Conservation (phyloP, 192 early-diverging fungal species). For the Glomus cerebriforme region DNA sequence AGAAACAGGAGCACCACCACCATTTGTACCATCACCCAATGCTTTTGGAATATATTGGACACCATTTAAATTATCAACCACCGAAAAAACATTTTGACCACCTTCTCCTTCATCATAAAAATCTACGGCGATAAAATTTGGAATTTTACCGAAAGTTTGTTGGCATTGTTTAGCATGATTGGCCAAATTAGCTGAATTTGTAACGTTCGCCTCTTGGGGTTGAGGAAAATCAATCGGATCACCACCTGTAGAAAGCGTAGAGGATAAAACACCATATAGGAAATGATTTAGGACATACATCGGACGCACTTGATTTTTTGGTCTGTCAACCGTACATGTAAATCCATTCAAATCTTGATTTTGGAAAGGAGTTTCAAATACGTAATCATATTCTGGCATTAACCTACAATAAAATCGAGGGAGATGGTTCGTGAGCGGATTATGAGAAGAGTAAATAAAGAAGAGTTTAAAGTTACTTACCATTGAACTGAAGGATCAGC, state of each 20-base stretch:
- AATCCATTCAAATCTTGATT: slow-evolving; percentile 52
- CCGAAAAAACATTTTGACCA: neutral
- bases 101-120: slow-evolving; percentile 65
- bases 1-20: neutral
- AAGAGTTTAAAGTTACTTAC: slow-evolving; percentile 40
- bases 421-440: too few relatives aligned
- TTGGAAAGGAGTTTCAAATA: slow-evolving; percentile 73
- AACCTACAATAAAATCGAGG: slow-evolving; percentile 48
- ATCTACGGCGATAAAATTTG: slow-evolving; percentile 75
- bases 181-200: slow-evolving; percentile 58
- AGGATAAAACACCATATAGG: slow-evolving; percentile 55
- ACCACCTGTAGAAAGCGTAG: slow-evolving; percentile 34
- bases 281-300: slow-evolving; percentile 81
- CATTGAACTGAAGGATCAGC: slow-evolving; percentile 63
- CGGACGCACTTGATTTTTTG: slow-evolving; percentile 42
- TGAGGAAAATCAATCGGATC: slow-evolving; percentile 52
- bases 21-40: neutral
- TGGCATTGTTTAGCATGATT: slow-evolving; percentile 59
- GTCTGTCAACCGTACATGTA: slow-evolving; percentile 61
- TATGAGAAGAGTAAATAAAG: neutral
- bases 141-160: slow-evolving; percentile 48
- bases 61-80: neutral
- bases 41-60: slow-evolving; percentile 10
- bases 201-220: slow-evolving; percentile 46
- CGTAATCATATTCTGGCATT: slow-evolving; percentile 61